Base-by-base conservation (phyloP, 768 basidiomycete genomes). In the Suillus subluteus region DNA sequence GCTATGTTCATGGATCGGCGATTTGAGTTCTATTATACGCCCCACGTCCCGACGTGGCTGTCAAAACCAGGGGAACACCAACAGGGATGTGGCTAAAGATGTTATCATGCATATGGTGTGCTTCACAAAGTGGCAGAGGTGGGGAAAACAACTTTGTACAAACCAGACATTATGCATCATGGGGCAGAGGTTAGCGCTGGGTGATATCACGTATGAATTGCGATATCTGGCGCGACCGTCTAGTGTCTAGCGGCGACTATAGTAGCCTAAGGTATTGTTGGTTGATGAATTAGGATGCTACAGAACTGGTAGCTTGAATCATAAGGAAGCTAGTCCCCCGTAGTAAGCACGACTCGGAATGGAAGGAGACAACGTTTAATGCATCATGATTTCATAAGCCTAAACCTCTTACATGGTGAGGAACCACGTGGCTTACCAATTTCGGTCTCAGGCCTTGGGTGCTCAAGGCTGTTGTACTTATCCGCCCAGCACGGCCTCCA, bases 381-480 rank as follows among this genome's bases (percentile, higher is more conserved):
- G n/a, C 26, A 26, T 1, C 26, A 26, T 26, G 26, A 26, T 26
- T 26, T 26, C 26, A 26, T 26, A 26, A 26, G 26, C 26, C 26
- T 26, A 2, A 26, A 26, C 26, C 26, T 26, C 26, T n/a, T 26
- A 26, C 26, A 26, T 26, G 26, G 26, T 26, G 26, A 26, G 26
- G 26, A 32, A 40, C 38, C 58, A 59, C 58, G 58, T 59, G 58
- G 38, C 23, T 23, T 30, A 62, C 30, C 50, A 30, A 30, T 26
- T 58, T 37, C 7, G 50, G 30, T 62, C 37, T 21, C 43, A 32
- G 58, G 40, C 16, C 8, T 50, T 38, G 5, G 48, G 9, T 37
- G 35, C 12, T 35, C 35, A 15, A 21, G 15, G 38, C 7, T 41
- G 59, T 43, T 26, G 32, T 44, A 26, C 52, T 52, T 16, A 41